Evolutionary conservation across 108 stramenopile genomes (phyloP), one percentile per base, ranked within the genome.

Genomic region (Fistulifera solaris): DNA sequence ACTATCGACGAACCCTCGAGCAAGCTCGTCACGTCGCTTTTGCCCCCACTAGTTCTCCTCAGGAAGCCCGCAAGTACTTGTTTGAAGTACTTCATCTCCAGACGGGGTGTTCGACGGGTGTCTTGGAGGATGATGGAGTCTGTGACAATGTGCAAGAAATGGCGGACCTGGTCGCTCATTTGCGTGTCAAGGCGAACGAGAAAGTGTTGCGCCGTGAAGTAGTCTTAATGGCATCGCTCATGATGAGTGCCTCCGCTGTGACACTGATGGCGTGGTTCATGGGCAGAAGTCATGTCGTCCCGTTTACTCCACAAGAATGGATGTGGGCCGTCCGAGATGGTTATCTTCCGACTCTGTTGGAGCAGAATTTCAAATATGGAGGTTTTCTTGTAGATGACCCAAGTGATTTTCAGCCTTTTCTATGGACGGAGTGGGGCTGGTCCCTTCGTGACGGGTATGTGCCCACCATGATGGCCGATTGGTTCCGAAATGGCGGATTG

Each of bases 61-160:
- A 72, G 10, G 41, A 18, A 42, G 75, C 75, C 17, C 59, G 69
- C 38, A 14, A 14, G 6, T 76, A 69, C 40, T 50, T 76, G 5
- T 58, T 61, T 24, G 71, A 69, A 43, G 65, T 76, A 14, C 50
- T 76, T 16, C 68, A 59, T 7, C 27, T 69, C n/a, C 71, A 76
- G 28, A 42, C 52, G 8, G 58, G 52, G 0, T 76, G 75, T 40
- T 71, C 57, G 14, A 58, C 64, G 2, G 68, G 67, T 0, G 49
- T 50, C 1, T 26, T 66, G 38, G 42, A 13, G 38, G 58, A 50
- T 12, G 26, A 48, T 18, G 50, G 31, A 10, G 27, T 67, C 26
- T 76, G 75, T 39, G 48, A 61, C 0, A 70, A 76, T 58, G 54
- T 71, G 12, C 3, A 6, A 22, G 27, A 38, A 15, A 27, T 31